Evolutionary conservation across 1,139 yeast species (phyloP).

Genomic region (Suhomyces terraborum): DNA sequence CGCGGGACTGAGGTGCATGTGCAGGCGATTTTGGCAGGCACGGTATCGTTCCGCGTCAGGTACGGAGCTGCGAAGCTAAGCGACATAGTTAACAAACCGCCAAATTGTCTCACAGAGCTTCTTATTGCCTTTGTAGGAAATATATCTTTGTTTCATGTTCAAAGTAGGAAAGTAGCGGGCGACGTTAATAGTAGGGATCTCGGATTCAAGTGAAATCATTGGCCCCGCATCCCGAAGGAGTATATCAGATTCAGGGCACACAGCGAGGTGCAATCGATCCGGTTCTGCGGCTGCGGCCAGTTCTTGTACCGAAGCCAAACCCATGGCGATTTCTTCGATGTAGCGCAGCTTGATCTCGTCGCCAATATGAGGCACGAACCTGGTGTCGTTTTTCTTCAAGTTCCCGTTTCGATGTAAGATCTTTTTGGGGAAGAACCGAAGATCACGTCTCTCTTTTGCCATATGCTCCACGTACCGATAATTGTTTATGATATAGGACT

Average conservation of each 20-base stretch:
- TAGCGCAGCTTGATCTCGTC: slow-evolving; percentile 18
- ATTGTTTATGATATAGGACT: slow-evolving; percentile 19
- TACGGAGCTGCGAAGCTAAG: slow-evolving; percentile 2
- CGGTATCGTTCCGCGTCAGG: background rate
- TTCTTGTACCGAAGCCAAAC: background rate
- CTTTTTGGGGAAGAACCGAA: slow-evolving; percentile 19
- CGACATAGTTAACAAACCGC: slow-evolving; percentile 12
- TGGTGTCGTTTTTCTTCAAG: slow-evolving; percentile 12
- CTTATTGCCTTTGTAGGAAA: slow-evolving; percentile 9
- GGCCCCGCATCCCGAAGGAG: slow-evolving; percentile 12
- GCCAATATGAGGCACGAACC: slow-evolving; percentile 19
- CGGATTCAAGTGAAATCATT: slow-evolving; percentile 1
- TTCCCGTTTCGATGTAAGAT: slow-evolving; percentile 14
- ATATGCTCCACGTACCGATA: slow-evolving; percentile 15
- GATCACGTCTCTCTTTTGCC: slow-evolving; percentile 13
- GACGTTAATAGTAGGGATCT: slow-evolving; percentile 9
- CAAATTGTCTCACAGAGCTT: slow-evolving; percentile 10
- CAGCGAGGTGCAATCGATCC: background rate
- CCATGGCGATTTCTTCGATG: slow-evolving; percentile 14
- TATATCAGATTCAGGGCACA: background rate
- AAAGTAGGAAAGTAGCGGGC: slow-evolving; percentile 7
- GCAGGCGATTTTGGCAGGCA: background rate
- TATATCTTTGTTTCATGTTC: slow-evolving; percentile 1
- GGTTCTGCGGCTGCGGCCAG: background rate
- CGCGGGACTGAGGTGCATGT: background rate